phyloP scores from a whole-genome alignment of 352 stramenopile genomes.

The Phytophthora pinifolia region DNA sequence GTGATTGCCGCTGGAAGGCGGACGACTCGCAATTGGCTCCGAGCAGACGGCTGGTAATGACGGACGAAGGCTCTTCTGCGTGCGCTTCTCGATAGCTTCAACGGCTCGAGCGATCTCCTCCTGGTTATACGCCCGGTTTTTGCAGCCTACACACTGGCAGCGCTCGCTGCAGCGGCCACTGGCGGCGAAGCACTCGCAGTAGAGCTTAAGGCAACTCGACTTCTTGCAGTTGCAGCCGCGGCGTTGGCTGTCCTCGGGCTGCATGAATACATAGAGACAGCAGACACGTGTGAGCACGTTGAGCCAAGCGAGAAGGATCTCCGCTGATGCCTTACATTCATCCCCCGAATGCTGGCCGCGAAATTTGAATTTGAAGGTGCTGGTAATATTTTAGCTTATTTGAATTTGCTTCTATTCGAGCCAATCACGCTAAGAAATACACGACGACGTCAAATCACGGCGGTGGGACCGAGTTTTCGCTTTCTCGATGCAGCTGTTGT shows the following conservation, averaged over 20 bases:
- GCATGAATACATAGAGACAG: slow-evolving; percentile 10
- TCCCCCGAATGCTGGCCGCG: slow-evolving; percentile 6
- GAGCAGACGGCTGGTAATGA: slow-evolving; percentile 21
- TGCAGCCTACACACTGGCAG: slow-evolving; percentile 78
- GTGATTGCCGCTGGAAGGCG: neutral
- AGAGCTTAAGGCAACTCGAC: slow-evolving; percentile 95
- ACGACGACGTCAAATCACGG: too few species aligned
- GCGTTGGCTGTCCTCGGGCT: slow-evolving; percentile 22
- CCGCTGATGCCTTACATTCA: slow-evolving; percentile 18
- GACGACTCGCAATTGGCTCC: slow-evolving; percentile 1
- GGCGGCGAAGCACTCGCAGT: slow-evolving; percentile 80
- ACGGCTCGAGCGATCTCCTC: slow-evolving; percentile 58
- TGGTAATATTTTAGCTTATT: too few species aligned
- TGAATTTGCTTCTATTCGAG: too few species aligned
- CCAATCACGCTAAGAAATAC: too few species aligned
- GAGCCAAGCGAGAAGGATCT: neutral
- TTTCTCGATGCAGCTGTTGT: too few species aligned
- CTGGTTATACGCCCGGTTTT: slow-evolving; percentile 66
- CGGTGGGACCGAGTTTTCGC: too few species aligned
- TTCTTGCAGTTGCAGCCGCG: slow-evolving; percentile 96
- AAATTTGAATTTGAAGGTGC: slow-evolving; percentile 32
- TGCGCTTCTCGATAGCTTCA: slow-evolving; percentile 53
- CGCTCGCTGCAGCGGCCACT: slow-evolving; percentile 53
- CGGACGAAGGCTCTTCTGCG: slow-evolving; percentile 48
- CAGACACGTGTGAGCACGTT: slow-evolving; percentile 6